Base-by-base conservation (phyloP, 1,284 basidiomycete genomes). In the Ceratobasidium sp. region DNA sequence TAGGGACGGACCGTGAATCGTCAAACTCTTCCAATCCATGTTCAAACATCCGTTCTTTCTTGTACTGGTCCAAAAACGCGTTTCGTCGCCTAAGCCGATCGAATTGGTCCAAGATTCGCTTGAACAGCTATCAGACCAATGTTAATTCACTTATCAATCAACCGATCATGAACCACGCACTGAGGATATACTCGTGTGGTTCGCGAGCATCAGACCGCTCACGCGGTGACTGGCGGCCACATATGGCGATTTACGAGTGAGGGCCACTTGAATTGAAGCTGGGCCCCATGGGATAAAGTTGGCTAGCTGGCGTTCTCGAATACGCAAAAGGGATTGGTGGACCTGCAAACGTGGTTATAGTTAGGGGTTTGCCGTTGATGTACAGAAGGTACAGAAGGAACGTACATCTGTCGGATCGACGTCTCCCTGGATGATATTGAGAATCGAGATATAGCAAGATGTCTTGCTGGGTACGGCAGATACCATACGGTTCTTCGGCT, bases 281-380 rank as follows among this genome's bases (percentile, higher is more conserved):
- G 97, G 97, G 3, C 97, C 97, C 97, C 97, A 99, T 1, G 97
- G 97, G 75, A 99, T 98, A 81, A 99, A 99, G 80, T 92, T 97
- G 6, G 97, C 97, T 16, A 99, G 85, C 78, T 98, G 94, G 36
- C 97, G 88, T 82, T 99, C 97, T 39, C 97, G 89, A 77, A 99
- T 99, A 9, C 97, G 91, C 28, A 99, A 86, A 39, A 99, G 84
- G 16, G 95, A 97, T 88, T 99, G 97, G 81, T 99, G 97, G 8
- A 96, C 92, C 93, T 96, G 76, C 21, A n/a, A 52, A 73, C 30
- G 45, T 26, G 26, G 28, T 5, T 16, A 18, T 21, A 55, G 28
- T 36, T 26, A 36, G 36, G 36, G 36, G 5, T 30, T 32, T 64
- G 23, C 30, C 62, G 34, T 60, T 59, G 69, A 32, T 2, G 28